Evolutionary conservation across 2,329 filamentous ascomycete genomes (phyloP).

Genomic region (Colletotrichum navitas): DNA sequence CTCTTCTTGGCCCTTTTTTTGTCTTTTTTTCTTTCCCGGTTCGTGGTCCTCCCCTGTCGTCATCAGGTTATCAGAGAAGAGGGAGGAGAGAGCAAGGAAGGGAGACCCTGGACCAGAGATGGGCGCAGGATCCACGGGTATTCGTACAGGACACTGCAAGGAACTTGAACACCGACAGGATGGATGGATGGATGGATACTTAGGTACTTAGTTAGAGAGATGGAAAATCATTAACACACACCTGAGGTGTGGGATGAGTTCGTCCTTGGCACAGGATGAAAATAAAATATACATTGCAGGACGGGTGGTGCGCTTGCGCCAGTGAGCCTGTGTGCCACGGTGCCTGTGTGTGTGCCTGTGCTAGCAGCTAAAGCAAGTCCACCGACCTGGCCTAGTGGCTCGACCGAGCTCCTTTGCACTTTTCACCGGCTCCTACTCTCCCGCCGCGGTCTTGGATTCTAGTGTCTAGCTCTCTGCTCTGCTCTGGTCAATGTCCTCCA

Average conservation of each 20-base stretch:
- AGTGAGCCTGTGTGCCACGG: not conserved
- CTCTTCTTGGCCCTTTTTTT: constrained; percentile 27
- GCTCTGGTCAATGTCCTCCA: constrained; percentile 1
- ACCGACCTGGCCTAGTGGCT: constrained; percentile 22
- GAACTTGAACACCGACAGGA: too few species aligned
- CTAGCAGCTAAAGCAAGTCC: constrained; percentile 18
- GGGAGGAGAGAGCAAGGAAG: not conserved
- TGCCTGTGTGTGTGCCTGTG: constrained; percentile 11
- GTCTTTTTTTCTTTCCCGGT: not conserved
- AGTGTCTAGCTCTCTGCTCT: not conserved
- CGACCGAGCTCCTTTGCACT: constrained; percentile 35
- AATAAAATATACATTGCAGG: not conserved
- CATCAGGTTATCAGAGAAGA: not conserved
- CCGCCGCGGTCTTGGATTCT: not conserved
- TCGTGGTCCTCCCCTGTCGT: constrained; percentile 11
- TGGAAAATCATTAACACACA: too few species aligned
- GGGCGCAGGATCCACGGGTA: too few species aligned
- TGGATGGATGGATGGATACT: not conserved
- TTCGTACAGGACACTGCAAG: too few species aligned
- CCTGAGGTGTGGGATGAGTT: not conserved
- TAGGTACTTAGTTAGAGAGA: not conserved
- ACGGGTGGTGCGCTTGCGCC: constrained; percentile 19
- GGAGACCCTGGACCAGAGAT: not conserved
- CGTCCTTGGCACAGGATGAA: not conserved
- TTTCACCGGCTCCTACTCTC: not conserved